A percentile compares a stretch with the other conserved stretches of the same genome.
phyloP scores from a whole-genome alignment of 75 land plant genomes.

The Gnetum montanum region DNA sequence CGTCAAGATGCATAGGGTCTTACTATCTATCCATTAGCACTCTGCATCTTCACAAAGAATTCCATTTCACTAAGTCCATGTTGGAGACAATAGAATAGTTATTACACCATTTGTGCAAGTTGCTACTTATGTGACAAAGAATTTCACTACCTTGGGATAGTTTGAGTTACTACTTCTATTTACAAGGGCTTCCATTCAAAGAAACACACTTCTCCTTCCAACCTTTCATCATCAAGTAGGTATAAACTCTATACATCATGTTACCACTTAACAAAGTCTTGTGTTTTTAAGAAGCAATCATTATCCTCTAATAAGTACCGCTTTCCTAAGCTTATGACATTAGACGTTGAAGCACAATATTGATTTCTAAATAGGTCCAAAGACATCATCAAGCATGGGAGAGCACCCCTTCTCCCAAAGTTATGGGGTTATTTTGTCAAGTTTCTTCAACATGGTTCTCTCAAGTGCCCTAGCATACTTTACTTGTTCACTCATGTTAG shows the following conservation, averaged over 20 bases:
- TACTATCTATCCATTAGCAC: too few relatives aligned
- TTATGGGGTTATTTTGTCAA: background rate
- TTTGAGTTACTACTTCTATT: background rate
- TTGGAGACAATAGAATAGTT: background rate
- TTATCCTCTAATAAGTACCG: too few relatives aligned
- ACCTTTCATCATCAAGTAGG: background rate
- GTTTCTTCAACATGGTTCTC: too few relatives aligned
- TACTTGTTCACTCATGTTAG: slow-evolving; percentile 5
- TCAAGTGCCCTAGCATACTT: slow-evolving; percentile 9
- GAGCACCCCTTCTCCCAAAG: too few relatives aligned
- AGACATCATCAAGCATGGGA: too few relatives aligned
- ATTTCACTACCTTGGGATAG: slow-evolving; percentile 8
- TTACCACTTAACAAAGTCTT: background rate
- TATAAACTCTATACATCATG: background rate
- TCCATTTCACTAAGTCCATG: background rate
- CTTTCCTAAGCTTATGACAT: too few relatives aligned
- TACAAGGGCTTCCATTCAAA: background rate
- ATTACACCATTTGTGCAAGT: slow-evolving; percentile 4
- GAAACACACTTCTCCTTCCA: background rate
- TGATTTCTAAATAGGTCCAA: too few relatives aligned
- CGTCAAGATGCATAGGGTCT: too few relatives aligned
- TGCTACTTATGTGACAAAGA: slow-evolving; percentile 1
- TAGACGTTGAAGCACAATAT: too few relatives aligned
- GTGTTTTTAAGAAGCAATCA: too few relatives aligned
- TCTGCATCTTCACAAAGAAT: background rate